phyloP scores from a whole-genome alignment of 2,329 filamentous ascomycete genomes.

The Exophiala sp. region DNA sequence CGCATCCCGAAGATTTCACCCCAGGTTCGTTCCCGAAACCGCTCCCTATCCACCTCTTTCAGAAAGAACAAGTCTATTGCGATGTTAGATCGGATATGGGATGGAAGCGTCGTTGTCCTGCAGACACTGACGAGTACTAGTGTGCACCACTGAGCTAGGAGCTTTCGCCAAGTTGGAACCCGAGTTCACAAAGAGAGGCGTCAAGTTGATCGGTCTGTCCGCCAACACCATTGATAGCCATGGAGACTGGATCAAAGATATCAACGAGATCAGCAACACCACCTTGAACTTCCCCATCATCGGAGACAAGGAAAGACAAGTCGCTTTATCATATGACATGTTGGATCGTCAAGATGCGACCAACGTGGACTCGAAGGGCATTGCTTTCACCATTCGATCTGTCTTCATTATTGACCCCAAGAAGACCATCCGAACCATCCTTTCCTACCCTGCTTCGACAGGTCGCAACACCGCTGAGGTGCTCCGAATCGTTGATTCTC shows the following conservation, averaged over 20 bases:
- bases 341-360: conserved; percentile 40
- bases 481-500: conserved; percentile 55
- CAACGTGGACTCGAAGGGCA: conserved; percentile 45
- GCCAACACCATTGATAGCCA: conserved; percentile 57
- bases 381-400: conserved; percentile 62
- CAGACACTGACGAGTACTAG: conserved; percentile 6
- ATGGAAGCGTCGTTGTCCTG: neutral
- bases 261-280: conserved; percentile 40
- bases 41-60: neutral
- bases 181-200: conserved; percentile 59
- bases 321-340: conserved; percentile 43
- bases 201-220: conserved; percentile 60
- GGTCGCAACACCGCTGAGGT: conserved; percentile 58
- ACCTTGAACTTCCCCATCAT: conserved; percentile 44
- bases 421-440: conserved; percentile 61
- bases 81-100: neutral
- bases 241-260: conserved; percentile 54
- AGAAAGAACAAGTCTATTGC: no score
- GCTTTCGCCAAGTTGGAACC: conserved; percentile 63
- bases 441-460: conserved; percentile 61
- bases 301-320: conserved; percentile 42
- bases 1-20: conserved; percentile 44
- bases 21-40: conserved; percentile 11
- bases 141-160: conserved; percentile 59
- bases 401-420: conserved; percentile 65